Evolutionary conservation across 78 protist genomes (phyloP).

Genomic region (Acrasis kona): DNA sequence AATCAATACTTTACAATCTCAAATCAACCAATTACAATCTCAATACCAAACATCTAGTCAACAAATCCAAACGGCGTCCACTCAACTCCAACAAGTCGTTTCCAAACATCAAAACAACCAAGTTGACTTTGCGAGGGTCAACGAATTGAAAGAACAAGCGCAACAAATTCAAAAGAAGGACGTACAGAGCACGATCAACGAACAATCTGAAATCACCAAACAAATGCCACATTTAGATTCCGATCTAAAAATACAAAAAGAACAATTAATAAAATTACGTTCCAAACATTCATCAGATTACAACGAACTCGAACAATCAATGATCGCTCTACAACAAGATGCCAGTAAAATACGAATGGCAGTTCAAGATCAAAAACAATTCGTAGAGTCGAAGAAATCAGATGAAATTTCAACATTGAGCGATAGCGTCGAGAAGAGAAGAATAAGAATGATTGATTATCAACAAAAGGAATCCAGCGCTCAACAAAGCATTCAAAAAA

Average conservation of each 20-base stretch:
- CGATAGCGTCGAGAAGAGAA: slow-evolving; percentile 11
- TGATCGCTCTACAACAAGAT: not conserved
- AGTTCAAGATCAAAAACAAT: not conserved
- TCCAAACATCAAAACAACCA: not conserved
- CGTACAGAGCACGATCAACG: no score
- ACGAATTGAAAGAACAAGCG: not conserved
- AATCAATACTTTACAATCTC: no score
- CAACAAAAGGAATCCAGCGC: not conserved
- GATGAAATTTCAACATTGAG: not conserved
- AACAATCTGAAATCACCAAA: no score
- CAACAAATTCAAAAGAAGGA: no score
- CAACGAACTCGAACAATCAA: slow-evolving; percentile 4
- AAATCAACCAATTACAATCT: no score
- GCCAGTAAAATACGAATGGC: not conserved
- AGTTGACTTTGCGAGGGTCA: not conserved
- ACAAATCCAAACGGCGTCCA: no score
- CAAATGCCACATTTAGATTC: not conserved
- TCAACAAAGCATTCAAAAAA: not conserved
- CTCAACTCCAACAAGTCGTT: no score
- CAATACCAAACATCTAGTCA: no score
- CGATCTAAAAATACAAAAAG: not conserved
- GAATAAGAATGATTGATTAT: not conserved
- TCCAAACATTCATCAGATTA: not conserved
- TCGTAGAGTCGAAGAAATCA: not conserved
- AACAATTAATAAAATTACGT: slow-evolving; percentile 7